A percentile compares a stretch with the other conserved stretches of the same genome.
Evolutionary conservation across 495 filamentous ascomycete genomes (phyloP).

Genomic region (Penicillium desertorum): DNA sequence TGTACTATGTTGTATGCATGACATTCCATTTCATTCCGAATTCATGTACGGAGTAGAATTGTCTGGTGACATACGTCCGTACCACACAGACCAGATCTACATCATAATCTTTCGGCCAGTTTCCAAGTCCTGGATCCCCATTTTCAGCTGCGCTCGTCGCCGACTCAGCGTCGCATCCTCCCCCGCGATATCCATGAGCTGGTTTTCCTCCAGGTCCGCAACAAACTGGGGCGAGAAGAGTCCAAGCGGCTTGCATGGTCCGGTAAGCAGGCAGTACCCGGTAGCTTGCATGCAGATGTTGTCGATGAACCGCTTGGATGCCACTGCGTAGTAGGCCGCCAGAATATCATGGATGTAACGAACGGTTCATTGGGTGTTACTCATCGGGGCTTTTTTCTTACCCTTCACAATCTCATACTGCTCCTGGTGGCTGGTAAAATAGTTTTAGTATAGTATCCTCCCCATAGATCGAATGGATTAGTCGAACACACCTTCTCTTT

Average conservation of each 20-base stretch:
- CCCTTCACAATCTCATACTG: neutral
- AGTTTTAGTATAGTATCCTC: neutral
- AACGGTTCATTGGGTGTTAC: neutral
- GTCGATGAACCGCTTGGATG: neutral
- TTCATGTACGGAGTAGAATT: neutral
- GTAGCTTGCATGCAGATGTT: neutral
- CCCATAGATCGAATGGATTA: neutral
- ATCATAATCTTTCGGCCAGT: neutral
- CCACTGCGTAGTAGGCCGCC: neutral
- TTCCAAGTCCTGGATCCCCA: neutral
- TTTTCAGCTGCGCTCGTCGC: neutral
- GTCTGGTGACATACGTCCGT: no score
- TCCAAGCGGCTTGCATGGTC: neutral
- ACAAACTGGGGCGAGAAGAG: neutral
- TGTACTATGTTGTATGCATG: neutral
- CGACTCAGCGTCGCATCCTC: neutral
- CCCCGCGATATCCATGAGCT: constrained; percentile 1
- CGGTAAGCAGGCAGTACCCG: neutral
- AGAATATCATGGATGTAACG: neutral
- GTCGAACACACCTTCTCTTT: neutral
- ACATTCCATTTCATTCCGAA: neutral
- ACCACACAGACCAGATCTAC: neutral
- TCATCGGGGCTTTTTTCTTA: neutral
- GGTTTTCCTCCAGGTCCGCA: neutral
- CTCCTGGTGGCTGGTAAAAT: neutral